Evolutionary conservation across 2,329 filamentous ascomycete species (phyloP).

Genomic region (Cercospora zeina): DNA sequence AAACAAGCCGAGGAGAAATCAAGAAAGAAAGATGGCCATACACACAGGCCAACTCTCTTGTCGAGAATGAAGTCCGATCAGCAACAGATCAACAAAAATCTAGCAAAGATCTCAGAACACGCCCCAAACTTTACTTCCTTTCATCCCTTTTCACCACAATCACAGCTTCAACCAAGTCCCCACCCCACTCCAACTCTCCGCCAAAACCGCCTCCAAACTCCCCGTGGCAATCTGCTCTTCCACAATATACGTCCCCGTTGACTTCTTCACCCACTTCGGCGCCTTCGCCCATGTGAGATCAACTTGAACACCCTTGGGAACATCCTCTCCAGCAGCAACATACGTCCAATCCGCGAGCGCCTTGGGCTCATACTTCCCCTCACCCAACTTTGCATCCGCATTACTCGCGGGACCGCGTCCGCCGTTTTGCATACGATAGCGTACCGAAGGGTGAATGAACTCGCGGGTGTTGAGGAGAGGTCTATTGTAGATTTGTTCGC

Average conservation of each 20-base stretch:
- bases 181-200: slow-evolving; percentile 14
- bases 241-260: slow-evolving; percentile 20
- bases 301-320: slow-evolving; percentile 8
- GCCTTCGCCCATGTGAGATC: slow-evolving; percentile 18
- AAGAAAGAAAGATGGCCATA: too few species aligned
- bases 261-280: slow-evolving; percentile 22
- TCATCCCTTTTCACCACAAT: too few species aligned
- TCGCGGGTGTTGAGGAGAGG: slow-evolving; percentile 49
- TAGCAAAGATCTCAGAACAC: too few species aligned
- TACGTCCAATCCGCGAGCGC: slow-evolving; percentile 23
- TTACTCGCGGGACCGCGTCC: slow-evolving; percentile 43
- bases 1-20: too few species aligned
- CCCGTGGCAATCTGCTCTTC: slow-evolving; percentile 18
- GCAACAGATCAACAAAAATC: too few species aligned
- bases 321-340: slow-evolving; percentile 13
- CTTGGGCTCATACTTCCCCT: slow-evolving; percentile 17
- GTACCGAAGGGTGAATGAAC: slow-evolving; percentile 52
- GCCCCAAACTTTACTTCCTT: too few species aligned
- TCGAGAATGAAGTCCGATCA: too few species aligned
- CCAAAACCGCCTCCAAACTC: slow-evolving; percentile 15
- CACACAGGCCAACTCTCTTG: too few species aligned
- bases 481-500: slow-evolving; percentile 41
- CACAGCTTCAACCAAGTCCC: slow-evolving; percentile 14
- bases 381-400: slow-evolving; percentile 15
- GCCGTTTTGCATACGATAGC: slow-evolving; percentile 45